Evolutionary conservation across 768 basidiomycete genomes (phyloP), one percentile per base, ranked within the genome.

Genomic region (Kwoniella newhampshirensis): DNA sequence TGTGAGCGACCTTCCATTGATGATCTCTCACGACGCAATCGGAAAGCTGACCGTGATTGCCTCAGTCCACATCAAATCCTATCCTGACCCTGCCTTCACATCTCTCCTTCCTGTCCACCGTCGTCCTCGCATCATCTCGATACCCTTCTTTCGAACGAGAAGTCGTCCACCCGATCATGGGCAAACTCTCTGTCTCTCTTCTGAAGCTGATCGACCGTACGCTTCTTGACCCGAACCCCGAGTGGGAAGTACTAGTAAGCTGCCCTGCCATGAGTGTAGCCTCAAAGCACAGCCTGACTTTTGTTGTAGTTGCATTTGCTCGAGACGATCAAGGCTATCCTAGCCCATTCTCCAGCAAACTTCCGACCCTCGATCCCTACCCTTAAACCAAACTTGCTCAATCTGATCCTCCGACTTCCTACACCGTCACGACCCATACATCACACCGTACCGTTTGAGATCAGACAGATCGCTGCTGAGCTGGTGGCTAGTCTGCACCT

Each of bases 131-230:
- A 21, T 46, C 62, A 7, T 51, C 63, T 0, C 48, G 51, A 30
- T 68, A 67, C 35, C 70, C 70, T 0, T 64, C 65, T 9, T 72
- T 72, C 51, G 70, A 72, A 43, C 25, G 70, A 27, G 70, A 72
- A 49, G 46, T 60, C 0, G 51, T 72, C 27, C 63, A 64, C 26
- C 70, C 70, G 6, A 59, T 68, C 15, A 63, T 68, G 60, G 70
- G 70, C 50, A 72, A 69, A 49, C 27, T 69, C 17, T 57, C 63
- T 15, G 59, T 62, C 2, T 64, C 59, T 0, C 28, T 69, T 5
- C 42, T 54, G 1, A 63, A 53, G 42, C 54, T 66, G 4, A 30
- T 64, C 36, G 63, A 67, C 18, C 8, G 60, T n/a, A 18, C 46
- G 30, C 9, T 55, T 8, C 18, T 56, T 9, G 59, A 58, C 2